A percentile compares a stretch with the other conserved stretches of the same genome.
phyloP scores from a whole-genome alignment of 805 yeast genomes.

The Metschnikowia sp. region DNA sequence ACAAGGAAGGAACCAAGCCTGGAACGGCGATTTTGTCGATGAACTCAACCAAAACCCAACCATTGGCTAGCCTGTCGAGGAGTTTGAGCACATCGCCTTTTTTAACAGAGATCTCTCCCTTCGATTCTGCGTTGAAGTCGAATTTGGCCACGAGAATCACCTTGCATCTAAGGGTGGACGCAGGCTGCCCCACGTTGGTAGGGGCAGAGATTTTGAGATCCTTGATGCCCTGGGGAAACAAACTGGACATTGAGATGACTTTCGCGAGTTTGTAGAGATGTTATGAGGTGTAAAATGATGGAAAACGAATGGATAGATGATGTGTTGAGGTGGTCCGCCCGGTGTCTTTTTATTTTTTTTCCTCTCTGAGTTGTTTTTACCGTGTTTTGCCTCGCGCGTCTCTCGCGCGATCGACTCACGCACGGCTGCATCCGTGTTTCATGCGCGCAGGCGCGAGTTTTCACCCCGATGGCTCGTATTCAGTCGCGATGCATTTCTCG shows the following conservation, averaged over 20 bases:
- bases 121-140: slow-evolving; percentile 41
- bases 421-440: slow-evolving; percentile 3
- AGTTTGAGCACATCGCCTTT: slow-evolving; percentile 54
- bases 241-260: slow-evolving; percentile 9
- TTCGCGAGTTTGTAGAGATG: not conserved
- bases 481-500: too few relatives aligned
- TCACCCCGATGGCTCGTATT: not conserved
- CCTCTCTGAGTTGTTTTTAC: slow-evolving; percentile 5
- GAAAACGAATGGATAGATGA: not conserved
- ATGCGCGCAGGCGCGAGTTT: not conserved
- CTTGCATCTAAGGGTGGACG: slow-evolving; percentile 23
- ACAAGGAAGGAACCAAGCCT: slow-evolving; percentile 52
- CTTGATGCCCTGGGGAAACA: slow-evolving; percentile 15
- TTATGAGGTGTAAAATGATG: not conserved
- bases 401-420: slow-evolving; percentile 6
- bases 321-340: not conserved
- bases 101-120: slow-evolving; percentile 42
- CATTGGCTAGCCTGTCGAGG: slow-evolving; percentile 45
- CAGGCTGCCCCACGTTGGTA: slow-evolving; percentile 12
- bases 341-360: not conserved
- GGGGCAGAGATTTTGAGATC: slow-evolving; percentile 21
- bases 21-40: slow-evolving; percentile 43
- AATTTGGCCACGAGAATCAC: slow-evolving; percentile 46
- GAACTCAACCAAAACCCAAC: slow-evolving; percentile 57
- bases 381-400: slow-evolving; percentile 8